Conservation (phyloP, 495 filamentous ascomycete species). For the Rusavskia elegans region DNA sequence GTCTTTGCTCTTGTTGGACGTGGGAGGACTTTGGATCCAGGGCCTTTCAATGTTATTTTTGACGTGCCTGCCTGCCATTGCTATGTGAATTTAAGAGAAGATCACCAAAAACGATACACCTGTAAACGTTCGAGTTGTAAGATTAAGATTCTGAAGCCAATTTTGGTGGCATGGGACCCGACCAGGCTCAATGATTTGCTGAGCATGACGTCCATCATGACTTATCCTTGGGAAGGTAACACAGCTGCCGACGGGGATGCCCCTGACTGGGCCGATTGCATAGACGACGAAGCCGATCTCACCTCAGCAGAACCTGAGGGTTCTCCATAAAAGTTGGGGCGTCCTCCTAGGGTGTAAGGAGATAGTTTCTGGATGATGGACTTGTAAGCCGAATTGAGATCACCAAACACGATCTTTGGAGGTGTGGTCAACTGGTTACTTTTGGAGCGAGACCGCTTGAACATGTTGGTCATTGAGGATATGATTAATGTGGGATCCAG, state of each 20-base stretch:
- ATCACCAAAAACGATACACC: conserved; percentile 13
- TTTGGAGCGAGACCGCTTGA: neutral
- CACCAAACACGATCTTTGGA: conserved; percentile 2
- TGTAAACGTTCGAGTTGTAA: conserved; percentile 43
- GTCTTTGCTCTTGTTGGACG: too few relatives aligned
- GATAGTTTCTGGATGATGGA: neutral
- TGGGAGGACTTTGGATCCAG: too few relatives aligned
- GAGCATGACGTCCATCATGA: too few relatives aligned
- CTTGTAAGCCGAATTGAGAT: neutral
- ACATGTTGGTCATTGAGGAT: neutral
- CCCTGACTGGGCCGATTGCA: neutral
- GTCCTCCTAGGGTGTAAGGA: neutral
- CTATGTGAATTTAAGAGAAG: too few relatives aligned
- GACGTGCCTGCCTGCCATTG: too few relatives aligned
- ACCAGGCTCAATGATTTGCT: too few relatives aligned
- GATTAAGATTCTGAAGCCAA: conserved; percentile 73
- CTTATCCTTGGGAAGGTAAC: neutral
- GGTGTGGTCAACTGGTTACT: neutral
- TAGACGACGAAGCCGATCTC: too few relatives aligned
- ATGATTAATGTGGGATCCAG: too few relatives aligned
- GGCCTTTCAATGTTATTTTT: too few relatives aligned
- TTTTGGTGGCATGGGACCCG: conserved; percentile 65
- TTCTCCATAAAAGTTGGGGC: neutral
- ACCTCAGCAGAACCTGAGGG: too few relatives aligned
- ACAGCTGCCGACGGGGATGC: neutral